These are phyloP conservation scores for Prunus armeniaca DNA, from an alignment of 306 rosid species.

Conservation along the genomic window DNA sequence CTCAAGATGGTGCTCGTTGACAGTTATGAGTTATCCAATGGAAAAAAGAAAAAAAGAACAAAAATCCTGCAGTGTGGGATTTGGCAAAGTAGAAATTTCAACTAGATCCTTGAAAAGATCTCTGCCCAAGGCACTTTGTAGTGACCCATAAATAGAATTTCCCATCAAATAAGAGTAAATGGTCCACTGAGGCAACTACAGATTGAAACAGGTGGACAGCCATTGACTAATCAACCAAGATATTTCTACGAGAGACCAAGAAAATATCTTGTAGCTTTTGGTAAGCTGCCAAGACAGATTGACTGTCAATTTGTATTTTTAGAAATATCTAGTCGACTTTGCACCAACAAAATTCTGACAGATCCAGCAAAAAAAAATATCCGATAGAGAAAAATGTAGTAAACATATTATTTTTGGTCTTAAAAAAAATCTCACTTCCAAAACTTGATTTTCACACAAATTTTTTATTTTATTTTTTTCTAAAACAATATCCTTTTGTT, in stretches of 20 bases:
- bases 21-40: neutral
- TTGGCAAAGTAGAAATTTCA: neutral
- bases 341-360: neutral
- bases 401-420: neutral
- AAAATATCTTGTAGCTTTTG: neutral
- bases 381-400: neutral
- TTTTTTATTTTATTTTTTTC: no score
- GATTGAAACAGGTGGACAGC: neutral
- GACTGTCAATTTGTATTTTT: neutral
- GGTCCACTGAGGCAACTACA: neutral
- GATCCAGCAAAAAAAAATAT: neutral
- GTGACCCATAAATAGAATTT: neutral
- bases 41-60: neutral
- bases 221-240: neutral
- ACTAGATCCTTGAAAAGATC: neutral
- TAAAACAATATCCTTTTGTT: no score
- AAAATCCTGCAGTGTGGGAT: neutral
- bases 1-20: no score
- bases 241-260: neutral
- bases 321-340: neutral
- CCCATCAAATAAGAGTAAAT: neutral
- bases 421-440: neutral
- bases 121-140: neutral
- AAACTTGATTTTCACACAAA: no score
- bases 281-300: neutral